Evolutionary conservation across 1,139 yeast species (phyloP).

Genomic region (Yamadazyma pseudoaaseri): DNA sequence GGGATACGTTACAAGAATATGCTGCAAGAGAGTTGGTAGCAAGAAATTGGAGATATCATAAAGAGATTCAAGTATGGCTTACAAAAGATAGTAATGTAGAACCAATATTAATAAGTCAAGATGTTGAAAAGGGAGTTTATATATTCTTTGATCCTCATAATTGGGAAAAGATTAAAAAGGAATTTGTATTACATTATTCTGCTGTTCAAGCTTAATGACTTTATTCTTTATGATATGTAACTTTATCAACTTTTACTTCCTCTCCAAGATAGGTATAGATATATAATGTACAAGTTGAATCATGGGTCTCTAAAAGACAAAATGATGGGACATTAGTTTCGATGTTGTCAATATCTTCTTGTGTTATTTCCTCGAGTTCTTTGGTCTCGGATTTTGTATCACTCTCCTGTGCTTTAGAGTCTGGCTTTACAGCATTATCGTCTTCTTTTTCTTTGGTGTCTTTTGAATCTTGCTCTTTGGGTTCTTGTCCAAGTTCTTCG

Average conservation of each 20-base stretch:
- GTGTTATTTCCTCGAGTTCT: constrained; percentile 16
- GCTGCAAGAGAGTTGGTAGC: constrained; percentile 88
- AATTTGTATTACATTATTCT: constrained; percentile 67
- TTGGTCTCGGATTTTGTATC: constrained; percentile 6
- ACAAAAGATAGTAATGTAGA: constrained; percentile 92
- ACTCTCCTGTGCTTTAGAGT: constrained; percentile 3
- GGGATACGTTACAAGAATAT: constrained; percentile 89
- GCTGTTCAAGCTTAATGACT: constrained; percentile 41
- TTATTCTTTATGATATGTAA: constrained; percentile 68
- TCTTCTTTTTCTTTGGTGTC: background rate
- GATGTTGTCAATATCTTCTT: constrained; percentile 10
- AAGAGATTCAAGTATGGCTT: constrained; percentile 93
- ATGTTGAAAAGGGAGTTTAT: constrained; percentile 93
- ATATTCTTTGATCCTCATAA: constrained; percentile 93
- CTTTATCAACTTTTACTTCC: constrained; percentile 90
- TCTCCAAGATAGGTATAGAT: constrained; percentile 79
- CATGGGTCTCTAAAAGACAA: constrained; percentile 82
- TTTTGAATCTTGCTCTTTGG: constrained; percentile 6
- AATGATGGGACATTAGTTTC: constrained; percentile 66
- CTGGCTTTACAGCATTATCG: constrained; percentile 12
- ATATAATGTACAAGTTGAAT: constrained; percentile 73
- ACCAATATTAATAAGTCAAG: constrained; percentile 80
- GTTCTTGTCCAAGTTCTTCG: constrained; percentile 4
- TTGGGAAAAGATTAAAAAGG: constrained; percentile 94
- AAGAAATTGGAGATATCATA: constrained; percentile 96